Evolutionary conservation across 106 monocot species (phyloP).

Genomic region (Phalaenopsis aphrodite): DNA sequence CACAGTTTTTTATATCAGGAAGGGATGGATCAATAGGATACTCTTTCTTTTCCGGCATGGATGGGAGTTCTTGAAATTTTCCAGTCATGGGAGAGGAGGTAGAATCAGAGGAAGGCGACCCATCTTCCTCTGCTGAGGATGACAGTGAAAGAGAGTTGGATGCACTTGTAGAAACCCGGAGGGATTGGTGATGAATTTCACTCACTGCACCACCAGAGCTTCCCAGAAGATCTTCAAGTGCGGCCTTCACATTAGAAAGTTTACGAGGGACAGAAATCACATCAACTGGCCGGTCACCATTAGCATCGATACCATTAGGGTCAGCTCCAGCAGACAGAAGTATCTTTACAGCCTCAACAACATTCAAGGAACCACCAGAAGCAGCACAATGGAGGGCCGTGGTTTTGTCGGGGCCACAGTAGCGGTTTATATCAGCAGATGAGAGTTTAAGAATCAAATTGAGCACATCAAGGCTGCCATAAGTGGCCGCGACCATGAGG

Average conservation of each 20-base stretch:
- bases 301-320: conserved; percentile 1
- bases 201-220: not conserved
- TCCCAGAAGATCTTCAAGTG: conserved; percentile 11
- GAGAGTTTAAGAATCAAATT: conserved; percentile 24
- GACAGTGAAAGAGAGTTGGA: not conserved
- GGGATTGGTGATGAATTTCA: not conserved
- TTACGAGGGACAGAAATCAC: conserved; percentile 1
- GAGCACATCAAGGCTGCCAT: conserved; percentile 49
- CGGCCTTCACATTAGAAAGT: conserved; percentile 1
- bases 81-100: not conserved
- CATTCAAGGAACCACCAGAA: conserved; percentile 35
- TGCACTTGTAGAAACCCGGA: not conserved
- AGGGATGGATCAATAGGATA: conserved; percentile 10
- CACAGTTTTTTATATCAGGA: conserved; percentile 9
- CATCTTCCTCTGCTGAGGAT: conserved; percentile 6
- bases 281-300: conserved; percentile 11
- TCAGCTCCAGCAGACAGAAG: conserved; percentile 14
- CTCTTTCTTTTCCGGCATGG: conserved; percentile 10
- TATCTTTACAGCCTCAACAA: conserved; percentile 32
- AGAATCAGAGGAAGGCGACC: conserved; percentile 1
- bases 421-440: conserved; percentile 27
- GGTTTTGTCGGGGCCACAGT: conserved; percentile 28
- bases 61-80: not conserved
- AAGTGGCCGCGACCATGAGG: conserved; percentile 70
- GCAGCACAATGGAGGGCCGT: conserved; percentile 76